Base-by-base conservation (phyloP, 2,329 filamentous ascomycete species). In the Clathrospora elynae region DNA sequence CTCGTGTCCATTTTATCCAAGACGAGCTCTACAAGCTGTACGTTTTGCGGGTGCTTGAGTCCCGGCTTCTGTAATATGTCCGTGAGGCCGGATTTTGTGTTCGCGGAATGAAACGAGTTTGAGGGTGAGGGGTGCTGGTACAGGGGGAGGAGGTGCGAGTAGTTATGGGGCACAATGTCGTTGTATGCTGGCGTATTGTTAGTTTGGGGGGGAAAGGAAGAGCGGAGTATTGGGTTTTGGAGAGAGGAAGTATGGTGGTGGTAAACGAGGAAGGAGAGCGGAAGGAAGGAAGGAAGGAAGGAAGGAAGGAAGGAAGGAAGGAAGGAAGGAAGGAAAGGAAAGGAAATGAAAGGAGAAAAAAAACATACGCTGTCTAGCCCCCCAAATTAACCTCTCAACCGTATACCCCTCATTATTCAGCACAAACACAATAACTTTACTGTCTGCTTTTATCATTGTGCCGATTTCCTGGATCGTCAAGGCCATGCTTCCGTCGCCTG, bases 381-480 rank as follows among this genome's bases (percentile, higher is more conserved):
- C 75, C 64, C 75, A 74, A 23, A 77, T 74, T 30, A 73, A 51
- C 2, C 74, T 53, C 60, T 77, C 74, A 38, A 76, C 68, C 0
- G 73, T 75, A 48, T 77, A 77, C 1, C 74, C 74, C 1, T 62
- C 64, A 46, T 77, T 77, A 48, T 75, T 74, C 23, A 76, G 66
- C 6, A 77, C 55, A 43, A 76, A 66, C 6, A 76, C 62, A 6
- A 73, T 49, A 1, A 62, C 57, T 6, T 60, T 59, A 11, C 68
- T 51, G 3, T 65, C 53, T 1, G 64, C 54, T 35, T 61, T 61
- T 51, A 86, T 80, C 53, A 86, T 85, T 3, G 81, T 84, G 10
- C 78, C 78, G 3, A 87, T 69, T 52, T 85, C 83, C 59, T 87
- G 84, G 0, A 77, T 81, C 0, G 83, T 86, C 70, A 87, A 79